Percentiles rank a stretch among this genome's conserved stretches.
phyloP scores from a whole-genome alignment of 495 filamentous ascomycete genomes.

The Xylaria nigripes region DNA sequence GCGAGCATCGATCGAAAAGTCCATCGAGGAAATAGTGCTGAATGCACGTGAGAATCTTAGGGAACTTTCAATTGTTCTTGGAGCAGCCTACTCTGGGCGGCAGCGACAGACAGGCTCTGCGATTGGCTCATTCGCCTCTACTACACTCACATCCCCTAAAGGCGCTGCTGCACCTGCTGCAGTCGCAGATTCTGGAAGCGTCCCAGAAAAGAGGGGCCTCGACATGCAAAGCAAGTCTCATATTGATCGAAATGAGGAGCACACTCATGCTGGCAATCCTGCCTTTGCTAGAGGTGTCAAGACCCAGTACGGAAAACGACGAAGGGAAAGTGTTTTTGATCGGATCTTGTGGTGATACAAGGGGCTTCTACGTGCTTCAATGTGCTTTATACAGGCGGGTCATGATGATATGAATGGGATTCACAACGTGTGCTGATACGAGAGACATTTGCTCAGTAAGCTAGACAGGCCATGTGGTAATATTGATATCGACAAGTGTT shows the following conservation, averaged over 20 bases:
- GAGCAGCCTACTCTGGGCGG: neutral
- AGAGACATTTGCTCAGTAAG: neutral
- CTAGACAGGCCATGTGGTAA: neutral
- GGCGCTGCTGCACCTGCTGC: neutral
- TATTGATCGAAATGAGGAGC: neutral
- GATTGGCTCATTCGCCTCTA: neutral
- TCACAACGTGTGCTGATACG: neutral
- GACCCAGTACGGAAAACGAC: neutral
- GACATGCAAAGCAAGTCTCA: neutral
- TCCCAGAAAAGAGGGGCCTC: neutral
- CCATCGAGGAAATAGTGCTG: neutral
- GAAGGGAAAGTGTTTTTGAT: neutral
- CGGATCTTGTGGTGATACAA: neutral
- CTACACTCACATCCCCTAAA: neutral
- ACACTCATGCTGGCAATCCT: neutral
- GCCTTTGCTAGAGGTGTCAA: neutral
- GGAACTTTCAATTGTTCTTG: neutral
- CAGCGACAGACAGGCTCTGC: neutral
- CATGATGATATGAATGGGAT: neutral
- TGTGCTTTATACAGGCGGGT: neutral
- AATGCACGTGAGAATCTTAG: neutral
- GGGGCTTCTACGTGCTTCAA: neutral
- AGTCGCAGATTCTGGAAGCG: neutral
- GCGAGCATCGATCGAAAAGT: neutral
- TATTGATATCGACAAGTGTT: neutral